Percentiles rank a stretch among this genome's conserved stretches.
Conservation (phyloP, 768 basidiomycete genomes). For the Tephrocybe sp. region DNA sequence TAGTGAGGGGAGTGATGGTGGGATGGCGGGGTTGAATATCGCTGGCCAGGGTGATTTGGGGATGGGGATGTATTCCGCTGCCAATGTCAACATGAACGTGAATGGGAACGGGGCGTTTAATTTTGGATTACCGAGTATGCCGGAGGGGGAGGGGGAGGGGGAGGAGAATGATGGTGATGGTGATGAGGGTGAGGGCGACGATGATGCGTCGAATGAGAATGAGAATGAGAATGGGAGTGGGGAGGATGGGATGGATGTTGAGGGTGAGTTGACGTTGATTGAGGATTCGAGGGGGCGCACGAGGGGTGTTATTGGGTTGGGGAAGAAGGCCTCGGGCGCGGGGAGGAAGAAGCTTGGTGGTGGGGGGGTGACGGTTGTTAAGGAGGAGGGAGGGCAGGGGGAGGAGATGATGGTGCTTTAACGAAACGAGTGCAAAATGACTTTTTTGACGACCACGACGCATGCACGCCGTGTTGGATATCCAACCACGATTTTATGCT, state of each 20-base stretch:
- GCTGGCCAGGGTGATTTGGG: too few relatives aligned
- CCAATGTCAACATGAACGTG: too few relatives aligned
- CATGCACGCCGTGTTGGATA: background rate
- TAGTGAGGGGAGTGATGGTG: background rate
- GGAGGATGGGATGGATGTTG: slow-evolving; percentile 17
- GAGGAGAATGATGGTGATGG: slow-evolving; percentile 6
- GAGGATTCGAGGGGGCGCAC: slow-evolving; percentile 17
- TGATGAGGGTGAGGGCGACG: background rate
- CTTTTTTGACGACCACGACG: background rate
- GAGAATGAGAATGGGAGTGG: too few relatives aligned
- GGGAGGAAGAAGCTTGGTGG: slow-evolving; percentile 7
- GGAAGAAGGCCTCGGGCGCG: slow-evolving; percentile 9
- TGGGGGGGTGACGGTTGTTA: slow-evolving; percentile 5
- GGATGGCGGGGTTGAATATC: too few relatives aligned
- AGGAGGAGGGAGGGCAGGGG: slow-evolving; percentile 14
- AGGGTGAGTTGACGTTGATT: slow-evolving; percentile 9
- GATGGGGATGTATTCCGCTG: background rate
- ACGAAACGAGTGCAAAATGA: background rate
- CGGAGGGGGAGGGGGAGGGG: slow-evolving; percentile 18
- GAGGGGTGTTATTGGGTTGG: slow-evolving; percentile 12
- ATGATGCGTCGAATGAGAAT: too few relatives aligned
- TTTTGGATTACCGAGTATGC: slow-evolving; percentile 30
- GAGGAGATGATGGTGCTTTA: slow-evolving; percentile 26
- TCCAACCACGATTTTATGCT: background rate
- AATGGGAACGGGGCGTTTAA: slow-evolving; percentile 11